Percentiles rank a stretch among this genome's conserved stretches.
These are phyloP conservation scores for Taiozyma sp. DNA, from an alignment of 1,139 yeast genomes.

Conservation along the genomic window DNA sequence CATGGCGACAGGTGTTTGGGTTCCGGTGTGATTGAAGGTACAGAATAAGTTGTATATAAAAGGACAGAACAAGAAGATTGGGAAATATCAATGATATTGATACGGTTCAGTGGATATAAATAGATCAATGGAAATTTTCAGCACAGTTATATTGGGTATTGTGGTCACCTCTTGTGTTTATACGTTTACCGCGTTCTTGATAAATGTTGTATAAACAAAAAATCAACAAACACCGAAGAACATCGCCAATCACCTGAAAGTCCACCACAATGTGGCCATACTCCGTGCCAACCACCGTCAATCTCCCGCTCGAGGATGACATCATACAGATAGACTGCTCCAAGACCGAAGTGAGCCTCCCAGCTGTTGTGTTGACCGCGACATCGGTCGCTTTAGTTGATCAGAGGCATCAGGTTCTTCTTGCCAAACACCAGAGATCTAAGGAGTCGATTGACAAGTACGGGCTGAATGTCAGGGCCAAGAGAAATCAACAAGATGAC, in stretches of 20 bases:
- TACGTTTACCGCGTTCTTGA: too few relatives aligned
- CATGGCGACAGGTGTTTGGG: slow-evolving; percentile 68
- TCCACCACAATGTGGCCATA: not conserved
- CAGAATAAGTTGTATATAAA: slow-evolving; percentile 5
- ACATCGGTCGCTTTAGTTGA: slow-evolving; percentile 29
- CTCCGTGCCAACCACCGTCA: not conserved
- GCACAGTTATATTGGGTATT: too few relatives aligned
- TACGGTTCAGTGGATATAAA: too few relatives aligned
- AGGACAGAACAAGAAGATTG: too few relatives aligned
- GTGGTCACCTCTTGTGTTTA: too few relatives aligned
- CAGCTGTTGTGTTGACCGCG: slow-evolving; percentile 31
- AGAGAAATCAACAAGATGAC: slow-evolving; percentile 16
- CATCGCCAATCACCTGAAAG: not conserved
- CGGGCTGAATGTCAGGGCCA: slow-evolving; percentile 28
- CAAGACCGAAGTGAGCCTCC: slow-evolving; percentile 50
- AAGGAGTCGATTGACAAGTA: slow-evolving; percentile 28
- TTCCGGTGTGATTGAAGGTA: slow-evolving; percentile 51
- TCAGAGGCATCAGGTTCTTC: slow-evolving; percentile 26
- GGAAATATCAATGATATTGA: not conserved
- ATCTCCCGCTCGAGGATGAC: slow-evolving; percentile 8
- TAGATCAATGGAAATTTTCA: too few relatives aligned
- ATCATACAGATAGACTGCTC: slow-evolving; percentile 45
- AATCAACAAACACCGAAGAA: not conserved
- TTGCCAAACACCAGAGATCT: slow-evolving; percentile 32
- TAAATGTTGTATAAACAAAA: too few relatives aligned